Base-by-base conservation (phyloP, 495 filamentous ascomycete species). In the Hypoxylon fragiforme region DNA sequence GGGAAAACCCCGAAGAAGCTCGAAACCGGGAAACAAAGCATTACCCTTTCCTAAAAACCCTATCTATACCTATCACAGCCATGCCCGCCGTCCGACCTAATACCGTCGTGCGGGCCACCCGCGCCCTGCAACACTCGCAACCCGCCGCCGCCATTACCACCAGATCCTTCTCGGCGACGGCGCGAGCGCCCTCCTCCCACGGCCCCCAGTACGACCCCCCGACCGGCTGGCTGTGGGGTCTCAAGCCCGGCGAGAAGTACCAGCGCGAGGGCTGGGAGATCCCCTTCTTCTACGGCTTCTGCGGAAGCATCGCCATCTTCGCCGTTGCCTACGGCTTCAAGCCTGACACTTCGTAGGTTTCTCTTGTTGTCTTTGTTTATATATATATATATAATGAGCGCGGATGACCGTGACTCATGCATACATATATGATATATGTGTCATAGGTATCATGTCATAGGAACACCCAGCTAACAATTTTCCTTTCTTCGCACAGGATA, bases 221-320 rank as follows among this genome's bases (percentile, higher is more conserved):
- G 6, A 83, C 78, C 50, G 94, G 94, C 57, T 96, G 87, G 85
- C 84, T 98, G 44, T 96, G 87, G 65, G 91, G 90, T 57, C 77
- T 97, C 60, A 87, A 86, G 72, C 95, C 94, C 16, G 91, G 92
- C 43, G 87, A 96, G 84, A 95, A 96, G 73, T 88, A 90, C 71
- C 80, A 89, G 80, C 91, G 90, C 72, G 94, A 98, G 72, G 92
- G 91, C 39, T 98, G 94, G 94, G 94, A 98, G 83, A 80, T 72
- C 16, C 73, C 92, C 21, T 94, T 85, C 78, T 83, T 88, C 70
- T 96, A 86, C 70, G 91, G 92, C 14, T 95, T 96, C 70, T 89
- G 83, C 72, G 94, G 91, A n/a, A 87, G 85, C 62, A 69, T 97
- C 49, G 70, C 79, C 11, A 75, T 90, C 35, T 86, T 85, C 26